Evolutionary conservation across 2,329 filamentous ascomycete species (phyloP), one percentile per base, ranked within the genome.

Genomic region (Penicillium capsulatum): DNA sequence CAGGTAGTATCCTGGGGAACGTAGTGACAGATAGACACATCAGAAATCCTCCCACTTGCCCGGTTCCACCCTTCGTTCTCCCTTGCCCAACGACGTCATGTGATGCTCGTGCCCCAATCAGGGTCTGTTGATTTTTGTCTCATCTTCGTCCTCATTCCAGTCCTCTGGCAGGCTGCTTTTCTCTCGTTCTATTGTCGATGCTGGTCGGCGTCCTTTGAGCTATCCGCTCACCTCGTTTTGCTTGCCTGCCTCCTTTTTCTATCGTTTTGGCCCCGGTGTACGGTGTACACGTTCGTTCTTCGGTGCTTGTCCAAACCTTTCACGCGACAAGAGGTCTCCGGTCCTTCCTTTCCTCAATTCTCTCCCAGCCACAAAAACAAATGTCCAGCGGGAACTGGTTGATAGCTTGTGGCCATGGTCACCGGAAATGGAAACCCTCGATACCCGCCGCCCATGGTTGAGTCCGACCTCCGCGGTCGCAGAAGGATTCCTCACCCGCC

Each of bases 381-480:
- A 67, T 67, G 64, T 67, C 61, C 63, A 63, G 51, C 60, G 53
- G 54, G 58, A 55, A 53, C 58, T 60, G 56, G 51, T 48, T 59
- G 43, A 49, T 53, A 54, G 48, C 43, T 55, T 54, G 65, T 67
- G 65, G 63, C 65, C 61, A 68, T 68, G 65, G 64, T 66, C 65
- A 67, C 63, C 62, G 63, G 61, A 59, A 60, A 61, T 64, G 63
- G 58, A 55, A 57, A 54, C 44, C 47, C 53, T 59, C 61, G 55
- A 51, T 61, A 58, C 51, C 57, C 57, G 48, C 55, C 57, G 47
- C 53, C 53, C 44, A 42, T 50, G 47, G 58, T 48, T 56, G 55
- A 60, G 44, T 55, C 58, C 42, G 57, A 58, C 45, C 49, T 56
- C 38, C 47, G 54, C 42, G 54, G 50, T 45, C 58, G 57, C 38